Base-by-base conservation (phyloP, 805 yeast genomes). In the Sugiyamaella marilandica region DNA sequence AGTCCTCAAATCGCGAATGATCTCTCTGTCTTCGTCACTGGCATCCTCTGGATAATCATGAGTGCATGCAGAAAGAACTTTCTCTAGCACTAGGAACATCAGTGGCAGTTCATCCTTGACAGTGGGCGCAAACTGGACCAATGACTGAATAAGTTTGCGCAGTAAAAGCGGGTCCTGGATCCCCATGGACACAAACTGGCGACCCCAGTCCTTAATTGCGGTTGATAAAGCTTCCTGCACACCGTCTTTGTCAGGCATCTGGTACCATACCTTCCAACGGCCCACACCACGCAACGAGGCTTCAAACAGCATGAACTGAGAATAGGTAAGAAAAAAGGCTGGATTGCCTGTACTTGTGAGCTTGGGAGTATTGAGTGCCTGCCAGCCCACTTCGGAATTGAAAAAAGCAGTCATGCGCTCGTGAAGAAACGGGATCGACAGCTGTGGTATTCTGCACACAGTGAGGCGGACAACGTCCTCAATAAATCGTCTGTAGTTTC, bases 181-280 rank as follows among this genome's bases (percentile, higher is more conserved):
- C 52, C 83, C 81, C 75, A 94, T 79, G 34, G 83, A 84, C 53
- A 94, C 72, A 54, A 94, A 73, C 29, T 69, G 67, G 31, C 62
- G 59, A 36, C 74, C 70, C 73, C 75, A 73, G 60, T 84, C 79
- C 57, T 86, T 85, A 47, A 96, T 86, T 47, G 89, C 74, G 13
- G 75, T 78, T 64, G 87, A 47, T 19, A 90, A 45, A 79, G 72
- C 48, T 77, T 76, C 45, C 73, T 74, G 49, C 82, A 70, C 50
- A 81, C 66, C 74, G 48, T 82, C 83, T 52, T 77, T 76, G 43
- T 76, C 77, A 21, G 77, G 77, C 4, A 74, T 77, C 5, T 82
- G 81, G 62, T 88, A 90, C 97, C 97, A 92, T 14, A 89, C 82
- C 62, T 88, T 82, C 99, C 99, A 95, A 64, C 99, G 80, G 10